Base-by-base conservation (phyloP, 2,329 filamentous ascomycete genomes). In the Colletotrichum lindemuthianum region DNA sequence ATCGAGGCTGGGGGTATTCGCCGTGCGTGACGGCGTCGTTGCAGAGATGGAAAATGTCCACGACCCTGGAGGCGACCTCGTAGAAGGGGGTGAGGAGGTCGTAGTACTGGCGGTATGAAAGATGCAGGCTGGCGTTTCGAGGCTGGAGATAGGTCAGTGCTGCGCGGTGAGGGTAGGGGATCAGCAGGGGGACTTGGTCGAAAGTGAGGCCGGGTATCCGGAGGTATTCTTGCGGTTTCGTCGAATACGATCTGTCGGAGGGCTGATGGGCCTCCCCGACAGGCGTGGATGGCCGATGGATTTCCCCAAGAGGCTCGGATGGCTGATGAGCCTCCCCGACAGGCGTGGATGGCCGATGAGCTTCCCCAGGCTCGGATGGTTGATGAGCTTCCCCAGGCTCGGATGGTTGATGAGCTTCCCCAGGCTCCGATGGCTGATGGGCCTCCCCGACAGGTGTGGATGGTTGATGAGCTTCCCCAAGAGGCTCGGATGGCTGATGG, bases 191-290 rank as follows among this genome's bases (percentile, higher is more conserved):
- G 24, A 56, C 13, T 4, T 44, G 43, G 51, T 65, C 58, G 15
- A 65, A 61, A 40, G 47, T 15, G 39, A 65, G 45, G 11, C 61
- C 61, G 9, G 61, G 61, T 32, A 65, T 61, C 45, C 61, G 61
- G n/a, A 65, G 47, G 41, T 65, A 65, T 24, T 60, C 11, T 43
- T 65, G 61, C 8, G 61, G 45, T 33, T 45, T 50, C 49, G 32
- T 50, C 45, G 12, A 37, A 16, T 34, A 43, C 13, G 24, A 32
- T 32, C 12, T 50, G 45, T 34, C 6, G 16, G 16, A 50, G 24
- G 16, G 37, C 33, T 2, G 24, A 24, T 16, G 1, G 4, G n/a
- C 15, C 24, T 9, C 16, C 0, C 16, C 16, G 24, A n/a, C n/a
- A n/a, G n/a, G n/a, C n/a, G n/a, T n/a, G n/a, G n/a, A n/a, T n/a